Evolutionary conservation across 352 stramenopile species (phyloP).

Genomic region (Pythium grandisporangium): DNA sequence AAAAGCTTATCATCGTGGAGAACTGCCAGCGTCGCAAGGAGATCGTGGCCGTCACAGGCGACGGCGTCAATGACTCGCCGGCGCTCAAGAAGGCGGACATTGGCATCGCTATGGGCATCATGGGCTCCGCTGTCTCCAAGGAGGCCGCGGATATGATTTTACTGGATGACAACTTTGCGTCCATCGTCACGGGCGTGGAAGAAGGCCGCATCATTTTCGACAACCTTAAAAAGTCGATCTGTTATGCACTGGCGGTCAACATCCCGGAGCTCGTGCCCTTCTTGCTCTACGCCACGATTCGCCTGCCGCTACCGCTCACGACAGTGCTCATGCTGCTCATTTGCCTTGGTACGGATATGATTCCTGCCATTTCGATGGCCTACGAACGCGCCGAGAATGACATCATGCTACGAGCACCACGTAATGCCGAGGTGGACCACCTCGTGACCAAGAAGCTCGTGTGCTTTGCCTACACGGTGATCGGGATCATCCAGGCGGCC

Average conservation of each 20-base stretch:
- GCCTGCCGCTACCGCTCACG: slow-evolving; percentile 81
- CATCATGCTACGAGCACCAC: slow-evolving; percentile 78
- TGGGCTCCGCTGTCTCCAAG: slow-evolving; percentile 94
- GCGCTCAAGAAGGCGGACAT: slow-evolving; percentile 96
- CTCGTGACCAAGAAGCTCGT: slow-evolving; percentile 89
- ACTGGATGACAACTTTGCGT: slow-evolving; percentile 97
- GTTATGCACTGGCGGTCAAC: slow-evolving; percentile 89
- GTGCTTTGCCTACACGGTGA: slow-evolving; percentile 80
- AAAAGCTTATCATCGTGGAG: slow-evolving; percentile 95
- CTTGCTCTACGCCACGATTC: slow-evolving; percentile 77
- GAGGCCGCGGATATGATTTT: slow-evolving; percentile 94
- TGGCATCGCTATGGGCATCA: slow-evolving; percentile 97
- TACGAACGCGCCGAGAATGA: slow-evolving; percentile 85
- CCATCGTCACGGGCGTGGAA: slow-evolving; percentile 92
- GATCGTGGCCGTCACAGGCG: slow-evolving; percentile 94
- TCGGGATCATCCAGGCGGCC: slow-evolving; percentile 83
- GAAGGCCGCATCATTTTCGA: slow-evolving; percentile 94
- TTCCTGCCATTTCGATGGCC: slow-evolving; percentile 89
- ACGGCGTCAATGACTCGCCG: slow-evolving; percentile 97
- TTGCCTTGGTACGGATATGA: slow-evolving; percentile 89
- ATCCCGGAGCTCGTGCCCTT: slow-evolving; percentile 86
- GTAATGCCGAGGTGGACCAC: slow-evolving; percentile 72
- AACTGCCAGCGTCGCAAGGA: slow-evolving; percentile 79
- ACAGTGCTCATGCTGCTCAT: slow-evolving; percentile 90
- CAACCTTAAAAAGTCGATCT: slow-evolving; percentile 94